A percentile compares a stretch with the other conserved stretches of the same genome.
Evolutionary conservation across 495 filamentous ascomycete species (phyloP).

Genomic region (Podospora bellae-mahoneyi): DNA sequence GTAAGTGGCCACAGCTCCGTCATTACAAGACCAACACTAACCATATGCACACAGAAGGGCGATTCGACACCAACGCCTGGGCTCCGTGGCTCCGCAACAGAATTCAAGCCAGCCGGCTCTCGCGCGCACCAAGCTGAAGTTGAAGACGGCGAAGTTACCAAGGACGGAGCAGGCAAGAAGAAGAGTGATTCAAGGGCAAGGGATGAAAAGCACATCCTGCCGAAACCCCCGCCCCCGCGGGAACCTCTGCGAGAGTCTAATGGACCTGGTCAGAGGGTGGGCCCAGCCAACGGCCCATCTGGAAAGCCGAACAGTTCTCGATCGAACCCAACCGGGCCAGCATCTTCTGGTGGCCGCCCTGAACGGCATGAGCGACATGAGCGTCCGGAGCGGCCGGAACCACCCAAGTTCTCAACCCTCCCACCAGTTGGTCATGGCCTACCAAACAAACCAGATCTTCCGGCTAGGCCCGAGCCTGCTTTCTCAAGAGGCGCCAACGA

Average conservation of each 20-base stretch:
- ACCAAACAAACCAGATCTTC: conserved; percentile 39
- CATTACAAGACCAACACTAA: conserved; percentile 28
- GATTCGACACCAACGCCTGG: conserved; percentile 33
- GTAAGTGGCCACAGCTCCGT: conserved; percentile 33
- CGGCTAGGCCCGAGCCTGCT: conserved; percentile 45
- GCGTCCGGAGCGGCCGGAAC: conserved; percentile 25
- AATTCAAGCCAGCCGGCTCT: conserved; percentile 44
- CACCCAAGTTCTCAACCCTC: conserved; percentile 37
- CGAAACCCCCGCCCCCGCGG: conserved; percentile 15
- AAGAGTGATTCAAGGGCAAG: not conserved
- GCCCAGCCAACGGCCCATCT: conserved; percentile 8
- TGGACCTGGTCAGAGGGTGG: conserved; percentile 12
- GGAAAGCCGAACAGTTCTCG: conserved; percentile 24
- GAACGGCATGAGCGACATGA: no score
- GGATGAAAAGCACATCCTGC: conserved; percentile 11
- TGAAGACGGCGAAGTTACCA: conserved; percentile 71
- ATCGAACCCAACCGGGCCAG: conserved; percentile 17
- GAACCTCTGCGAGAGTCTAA: conserved; percentile 21
- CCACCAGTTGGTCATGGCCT: conserved; percentile 34
- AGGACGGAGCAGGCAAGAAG: conserved; percentile 54
- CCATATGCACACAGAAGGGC: conserved; percentile 31
- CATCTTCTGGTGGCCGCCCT: conserved; percentile 15
- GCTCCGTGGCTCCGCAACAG: conserved; percentile 42
- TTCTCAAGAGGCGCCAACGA: conserved; percentile 25
- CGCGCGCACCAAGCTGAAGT: conserved; percentile 52